A percentile compares a stretch with the other conserved stretches of the same genome.
phyloP scores from a whole-genome alignment of 202 grass and related monocot species.

The Panicum hallii region DNA sequence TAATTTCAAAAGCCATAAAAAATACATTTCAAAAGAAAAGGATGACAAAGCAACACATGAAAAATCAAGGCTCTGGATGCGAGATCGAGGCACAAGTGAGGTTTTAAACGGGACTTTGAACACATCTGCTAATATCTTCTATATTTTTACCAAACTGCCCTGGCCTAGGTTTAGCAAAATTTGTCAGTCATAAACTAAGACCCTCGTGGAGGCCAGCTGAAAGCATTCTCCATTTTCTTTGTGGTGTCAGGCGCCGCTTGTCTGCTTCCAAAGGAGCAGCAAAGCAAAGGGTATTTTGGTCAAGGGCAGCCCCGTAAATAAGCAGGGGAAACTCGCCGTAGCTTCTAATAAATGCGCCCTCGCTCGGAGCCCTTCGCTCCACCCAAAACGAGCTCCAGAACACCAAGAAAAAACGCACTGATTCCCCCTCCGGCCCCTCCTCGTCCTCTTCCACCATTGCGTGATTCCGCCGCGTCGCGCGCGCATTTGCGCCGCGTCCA shows the following conservation, averaged over 20 bases:
- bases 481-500: constrained; percentile 40
- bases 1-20: not conserved
- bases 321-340: not conserved
- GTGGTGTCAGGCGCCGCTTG: not conserved
- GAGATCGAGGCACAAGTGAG: no score
- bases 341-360: constrained; percentile 41
- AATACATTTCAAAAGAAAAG: not conserved
- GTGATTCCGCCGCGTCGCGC: not conserved
- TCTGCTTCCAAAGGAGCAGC: not conserved
- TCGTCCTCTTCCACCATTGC: not conserved
- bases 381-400: not conserved
- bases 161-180: no score
- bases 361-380: constrained; percentile 21
- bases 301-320: constrained; percentile 39
- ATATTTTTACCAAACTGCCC: not conserved
- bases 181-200: no score
- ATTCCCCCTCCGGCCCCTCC: not conserved
- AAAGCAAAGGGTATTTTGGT: constrained; percentile 29
- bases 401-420: not conserved
- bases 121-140: not conserved
- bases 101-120: not conserved
- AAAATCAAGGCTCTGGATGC: not conserved
- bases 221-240: not conserved
- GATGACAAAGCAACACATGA: not conserved
- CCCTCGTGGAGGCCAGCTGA: not conserved